Evolutionary conservation across 805 yeast genomes (phyloP), one percentile per base, ranked within the genome.

Genomic region (Saccharomycopsis fermentans): DNA sequence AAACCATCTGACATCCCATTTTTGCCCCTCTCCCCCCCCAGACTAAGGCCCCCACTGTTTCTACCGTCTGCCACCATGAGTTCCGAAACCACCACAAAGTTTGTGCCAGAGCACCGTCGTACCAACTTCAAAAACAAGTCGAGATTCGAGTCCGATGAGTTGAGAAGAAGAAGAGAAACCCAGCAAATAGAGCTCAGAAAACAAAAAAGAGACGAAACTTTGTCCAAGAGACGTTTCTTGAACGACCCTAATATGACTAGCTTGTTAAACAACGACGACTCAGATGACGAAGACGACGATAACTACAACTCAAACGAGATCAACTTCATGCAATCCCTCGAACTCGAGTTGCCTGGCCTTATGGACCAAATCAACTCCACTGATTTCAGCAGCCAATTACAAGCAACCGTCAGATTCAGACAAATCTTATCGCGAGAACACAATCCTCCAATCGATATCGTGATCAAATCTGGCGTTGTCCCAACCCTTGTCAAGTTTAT

Each of bases 61-160:
- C n/a, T n/a, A n/a, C n/a, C n/a, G n/a, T n/a, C n/a, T n/a, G n/a
- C 50, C 47, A 61, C 52, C 35, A 88, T 87, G 96, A 91, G 86
- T 67, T 75, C 85, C 54, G 90, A 86, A 64, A 76, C 90, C 47
- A 81, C 92, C 48, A 78, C 78, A 66, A 86, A 91, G 74, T 92
- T 89, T 73, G 88, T 94, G 61, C 99, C 99, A 53, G 98, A 94
- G 73, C 92, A 92, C 73, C 90, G 99, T 74, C 89, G 97, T 73
- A 90, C 97, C 48, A 89, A 86, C 70, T 94, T 88, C 78, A 94
- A 94, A 72, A 92, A 94, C 77, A 89, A 91, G 71, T 90, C 94
- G 63, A 83, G 96, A 69, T 94, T 94, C 70, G 87, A 87, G 68
- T 89, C 90, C 60, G 99, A 94, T 71, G 99, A 94, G 77, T 82